Evolutionary conservation across 495 filamentous ascomycete genomes (phyloP), one percentile per base, ranked within the genome.

Genomic region (Talaromyces nanjingensis): DNA sequence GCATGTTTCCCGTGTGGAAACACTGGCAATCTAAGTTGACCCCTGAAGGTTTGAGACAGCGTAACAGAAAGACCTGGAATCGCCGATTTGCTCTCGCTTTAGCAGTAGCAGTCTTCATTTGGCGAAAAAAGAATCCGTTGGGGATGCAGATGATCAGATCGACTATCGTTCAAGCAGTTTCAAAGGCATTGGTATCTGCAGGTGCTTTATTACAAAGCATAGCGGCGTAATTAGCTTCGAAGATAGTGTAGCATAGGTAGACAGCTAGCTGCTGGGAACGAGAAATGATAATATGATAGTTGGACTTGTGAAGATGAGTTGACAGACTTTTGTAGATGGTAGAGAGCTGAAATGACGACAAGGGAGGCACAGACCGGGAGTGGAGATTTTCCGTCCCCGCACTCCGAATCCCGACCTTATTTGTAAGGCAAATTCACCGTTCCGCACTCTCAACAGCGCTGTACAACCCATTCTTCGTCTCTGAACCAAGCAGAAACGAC

Each of bases 1-100:
- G 82, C 70, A 76, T 76, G 69, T 87, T 85, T 67, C 85, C 85
- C 0, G 77, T 75, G 14, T 86, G 81, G 81, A 69, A 67, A 20
- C 76, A 87, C 64, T 87, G 83, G 83, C 72, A 77, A 49, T 73
- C 82, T 8, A 76, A 72, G 54, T 81, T 82, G 63, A 86, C 85
- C 12, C 61, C 63, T 11, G 80, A 79, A 63, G 83, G 83, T 11
- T 49, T 72, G 0, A 27, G 69, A 27, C 67, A 74, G 59, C 75
- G 69, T 22, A 60, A 65, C 20, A n/a, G 71, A 5, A 59, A 54
- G 4, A 67, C 37, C n/a, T 22, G 63, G 2, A 4, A 73, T 6
- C 67, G 60, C 7, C 47, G 71, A 0, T 59, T 73, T 11, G 14
- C 66, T 0, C n/a, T 79, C 2, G 6, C 71, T 24, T 31, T 65